Evolutionary conservation across 2,329 filamentous ascomycete genomes (phyloP), one percentile per base, ranked within the genome.

Genomic region (Knufia fluminis): DNA sequence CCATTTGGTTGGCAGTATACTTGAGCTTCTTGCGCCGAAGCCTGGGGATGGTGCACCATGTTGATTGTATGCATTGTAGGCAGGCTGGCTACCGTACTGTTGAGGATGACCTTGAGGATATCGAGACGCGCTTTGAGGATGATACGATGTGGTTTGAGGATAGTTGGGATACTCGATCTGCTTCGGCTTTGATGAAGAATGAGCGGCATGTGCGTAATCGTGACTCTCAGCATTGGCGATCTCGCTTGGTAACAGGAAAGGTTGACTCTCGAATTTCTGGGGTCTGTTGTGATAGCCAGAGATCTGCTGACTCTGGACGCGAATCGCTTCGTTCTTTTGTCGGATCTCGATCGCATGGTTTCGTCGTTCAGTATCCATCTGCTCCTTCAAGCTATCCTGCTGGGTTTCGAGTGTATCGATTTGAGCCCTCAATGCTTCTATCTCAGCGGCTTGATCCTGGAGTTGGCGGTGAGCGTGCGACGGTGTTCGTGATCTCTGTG

Each of bases 401-500:
- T 46, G 43, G n/a, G 26, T 8, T 17, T 35, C 2, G 10, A 46
- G 16, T 3, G 10, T 16, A 17, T 33, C 45, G 2, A 47, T 8
- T 19, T 47, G 6, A 9, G 14, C 20, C 35, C 19, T 39, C 22
- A 47, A 26, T 3, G 8, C 8, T 24, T 47, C 45, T 6, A 47
- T 47, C 33, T 39, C 32, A 14, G 32, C 20, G 20, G 38, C 45
- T 19, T 47, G 38, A 12, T 38, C 20, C 19, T 45, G 26, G 16
- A 45, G 16, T 22, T 33, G 42, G 16, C 26, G 24, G 3, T n/a
- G 12, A 19, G 24, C 14, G 3, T 8, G 7, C 16, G 16, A 3
- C 3, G 42, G 42, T 4, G 42, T 45, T 7, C 28, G 42, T 3
- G 42, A 45, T 45, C 42, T 6, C n/a, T 45, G 42, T 20, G 42